Evolutionary conservation across 345 rosid genomes (phyloP), one percentile per base, ranked within the genome.

Genomic region (Trapa bicornis): DNA sequence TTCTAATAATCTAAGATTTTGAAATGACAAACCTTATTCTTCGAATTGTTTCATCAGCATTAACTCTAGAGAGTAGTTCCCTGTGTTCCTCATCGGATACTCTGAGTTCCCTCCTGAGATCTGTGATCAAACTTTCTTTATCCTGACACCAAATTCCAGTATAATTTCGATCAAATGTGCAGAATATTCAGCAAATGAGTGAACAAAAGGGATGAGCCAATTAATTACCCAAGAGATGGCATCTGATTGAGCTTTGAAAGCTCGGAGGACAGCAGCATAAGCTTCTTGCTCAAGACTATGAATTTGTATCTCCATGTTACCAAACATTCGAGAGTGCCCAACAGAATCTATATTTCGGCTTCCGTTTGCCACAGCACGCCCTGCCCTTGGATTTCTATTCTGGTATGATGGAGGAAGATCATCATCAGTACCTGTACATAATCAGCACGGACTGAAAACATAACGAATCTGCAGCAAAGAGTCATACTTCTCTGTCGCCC

Each of bases 221-320:
- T 56, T 89, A 66, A 37, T 56, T 89, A 94, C 99, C 99, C 99
- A 94, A 73, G 97, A 75, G 73, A 94, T 86, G 66, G 96, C 97
- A 86, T 94, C 99, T 45, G 96, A 81, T 74, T 94, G 99, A 74
- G 99, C 99, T 83, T 91, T 94, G 75, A 94, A 94, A 67, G 97
- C 97, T 71, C 97, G 86, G 69, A 94, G 76, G 41, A 91, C 96
- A 71, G 99, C 81, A 75, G 87, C 79, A 76, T 94, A 94, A 65
- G 99, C 99, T 79, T 94, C 99, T 80, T 89, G 97, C 76, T 94
- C 99, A 69, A 94, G 91, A 76, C 67, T 80, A 83, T 86, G 96
- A 78, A 94, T 89, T 76, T 94, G 97, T 70, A 80, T 75, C 75
- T 94, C 97, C 97, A 91, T 94, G 66, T 84, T 80, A 76, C 69